Conservation (phyloP, 345 rosid genomes). For the Gynandropsis gynandra region DNA sequence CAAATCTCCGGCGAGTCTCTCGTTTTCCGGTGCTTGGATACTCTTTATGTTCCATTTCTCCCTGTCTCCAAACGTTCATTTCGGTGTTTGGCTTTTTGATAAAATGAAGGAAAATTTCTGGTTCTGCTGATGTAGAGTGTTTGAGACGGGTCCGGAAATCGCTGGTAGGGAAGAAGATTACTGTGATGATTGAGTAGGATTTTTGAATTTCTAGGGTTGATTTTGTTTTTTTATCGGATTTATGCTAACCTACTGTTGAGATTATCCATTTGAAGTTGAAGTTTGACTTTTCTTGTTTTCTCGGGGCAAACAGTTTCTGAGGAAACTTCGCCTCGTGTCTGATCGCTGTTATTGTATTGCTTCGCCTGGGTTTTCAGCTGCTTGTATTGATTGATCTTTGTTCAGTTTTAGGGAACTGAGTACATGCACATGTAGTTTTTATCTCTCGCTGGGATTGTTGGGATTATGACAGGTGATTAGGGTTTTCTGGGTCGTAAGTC, state of each 20-base stretch:
- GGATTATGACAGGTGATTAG: slow-evolving; percentile 1
- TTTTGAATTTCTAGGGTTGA: background rate
- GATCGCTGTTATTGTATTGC: background rate
- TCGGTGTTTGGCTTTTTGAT: background rate
- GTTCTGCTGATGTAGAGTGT: slow-evolving; percentile 5
- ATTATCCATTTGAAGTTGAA: slow-evolving; percentile 12
- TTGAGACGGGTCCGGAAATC: slow-evolving; percentile 7
- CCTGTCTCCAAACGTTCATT: background rate
- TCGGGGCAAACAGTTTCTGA: slow-evolving; percentile 15
- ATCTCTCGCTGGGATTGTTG: slow-evolving; percentile 14
- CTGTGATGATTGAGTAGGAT: slow-evolving; percentile 14
- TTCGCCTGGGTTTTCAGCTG: slow-evolving; percentile 9
- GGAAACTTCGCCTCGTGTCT: slow-evolving; percentile 4
- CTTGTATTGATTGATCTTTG: slow-evolving; percentile 3
- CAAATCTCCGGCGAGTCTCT: slow-evolving; percentile 20
- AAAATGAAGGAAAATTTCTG: background rate
- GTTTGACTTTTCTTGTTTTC: slow-evolving; percentile 26
- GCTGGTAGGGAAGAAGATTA: background rate
- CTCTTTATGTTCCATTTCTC: too few relatives aligned
- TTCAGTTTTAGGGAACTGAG: background rate
- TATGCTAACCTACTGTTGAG: background rate
- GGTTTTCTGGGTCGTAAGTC: background rate
- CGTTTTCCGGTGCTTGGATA: slow-evolving; percentile 1
- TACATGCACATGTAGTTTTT: background rate
- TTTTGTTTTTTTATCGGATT: background rate